Conservation (phyloP, 306 rosid genomes). For the Cicer cuneatum region DNA sequence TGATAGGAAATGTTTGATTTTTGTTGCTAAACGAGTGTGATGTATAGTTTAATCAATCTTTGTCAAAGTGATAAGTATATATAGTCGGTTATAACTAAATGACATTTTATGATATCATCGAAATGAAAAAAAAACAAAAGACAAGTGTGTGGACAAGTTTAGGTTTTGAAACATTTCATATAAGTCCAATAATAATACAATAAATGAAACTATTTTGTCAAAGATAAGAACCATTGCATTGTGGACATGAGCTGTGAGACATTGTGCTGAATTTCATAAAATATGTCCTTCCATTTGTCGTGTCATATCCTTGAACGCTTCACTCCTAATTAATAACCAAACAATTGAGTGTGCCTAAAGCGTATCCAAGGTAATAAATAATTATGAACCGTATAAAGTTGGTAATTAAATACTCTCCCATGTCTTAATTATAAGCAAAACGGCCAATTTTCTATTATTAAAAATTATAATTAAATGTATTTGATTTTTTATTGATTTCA, state of each 20-base stretch:
- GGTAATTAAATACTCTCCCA: too few relatives aligned
- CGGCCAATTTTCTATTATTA: too few relatives aligned
- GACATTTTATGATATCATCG: conserved; percentile 27
- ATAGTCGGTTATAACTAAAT: conserved; percentile 8
- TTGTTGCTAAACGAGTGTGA: neutral
- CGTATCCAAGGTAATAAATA: too few relatives aligned
- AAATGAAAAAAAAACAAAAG: neutral
- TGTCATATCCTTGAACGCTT: conserved; percentile 23
- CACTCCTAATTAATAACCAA: conserved; percentile 24
- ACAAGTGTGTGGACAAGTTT: conserved; percentile 27
- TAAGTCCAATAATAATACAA: conserved; percentile 22
- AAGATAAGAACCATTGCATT: conserved; percentile 42
- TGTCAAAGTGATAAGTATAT: conserved; percentile 34
- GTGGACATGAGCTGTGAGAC: conserved; percentile 51
- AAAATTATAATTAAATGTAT: too few relatives aligned
- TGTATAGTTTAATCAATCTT: conserved; percentile 25
- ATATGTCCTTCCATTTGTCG: conserved; percentile 38
- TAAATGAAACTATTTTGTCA: conserved; percentile 36
- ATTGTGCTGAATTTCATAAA: conserved; percentile 23
- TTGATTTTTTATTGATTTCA: too few relatives aligned
- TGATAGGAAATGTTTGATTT: conserved; percentile 20
- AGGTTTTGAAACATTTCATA: conserved; percentile 24
- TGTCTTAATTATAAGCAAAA: too few relatives aligned
- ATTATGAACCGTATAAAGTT: too few relatives aligned
- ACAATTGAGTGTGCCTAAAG: conserved; percentile 42